These are phyloP conservation scores for Aspergillus sp. DNA, from an alignment of 2,329 filamentous ascomycete species.

Conservation along the genomic window DNA sequence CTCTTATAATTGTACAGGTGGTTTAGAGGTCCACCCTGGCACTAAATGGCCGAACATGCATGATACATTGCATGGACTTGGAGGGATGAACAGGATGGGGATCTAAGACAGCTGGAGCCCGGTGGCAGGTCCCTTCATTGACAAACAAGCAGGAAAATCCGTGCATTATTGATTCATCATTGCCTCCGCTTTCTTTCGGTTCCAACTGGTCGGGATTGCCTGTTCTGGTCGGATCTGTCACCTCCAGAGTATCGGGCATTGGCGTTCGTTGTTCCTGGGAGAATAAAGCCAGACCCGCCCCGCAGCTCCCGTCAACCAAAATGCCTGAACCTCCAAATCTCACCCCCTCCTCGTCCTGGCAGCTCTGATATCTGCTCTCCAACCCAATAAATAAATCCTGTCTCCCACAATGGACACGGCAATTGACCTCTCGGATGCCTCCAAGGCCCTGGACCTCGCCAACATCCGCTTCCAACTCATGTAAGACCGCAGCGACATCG, in stretches of 20 bases:
- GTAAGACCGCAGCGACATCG: slow-evolving; percentile 53
- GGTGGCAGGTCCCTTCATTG: too few relatives aligned
- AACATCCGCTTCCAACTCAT: slow-evolving; percentile 94
- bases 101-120: too few relatives aligned
- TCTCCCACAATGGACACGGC: slow-evolving; percentile 74
- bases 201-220: not conserved
- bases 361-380: not conserved
- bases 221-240: not conserved
- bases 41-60: too few relatives aligned
- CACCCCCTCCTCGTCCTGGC: slow-evolving; percentile 7
- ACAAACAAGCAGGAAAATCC: too few relatives aligned
- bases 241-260: not conserved
- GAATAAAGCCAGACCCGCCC: slow-evolving; percentile 1
- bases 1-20: too few relatives aligned
- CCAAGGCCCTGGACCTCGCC: slow-evolving; percentile 80
- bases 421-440: slow-evolving; percentile 82
- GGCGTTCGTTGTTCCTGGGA: not conserved
- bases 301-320: not conserved
- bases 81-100: too few relatives aligned
- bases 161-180: not conserved
- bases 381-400: not conserved
- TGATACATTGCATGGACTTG: too few relatives aligned
- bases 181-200: not conserved
- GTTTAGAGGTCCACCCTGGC: too few relatives aligned
- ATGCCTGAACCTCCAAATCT: not conserved